Evolutionary conservation across 192 early-diverging fungal species (phyloP), one percentile per base, ranked within the genome.

Genomic region (Diversispora epigaea): DNA sequence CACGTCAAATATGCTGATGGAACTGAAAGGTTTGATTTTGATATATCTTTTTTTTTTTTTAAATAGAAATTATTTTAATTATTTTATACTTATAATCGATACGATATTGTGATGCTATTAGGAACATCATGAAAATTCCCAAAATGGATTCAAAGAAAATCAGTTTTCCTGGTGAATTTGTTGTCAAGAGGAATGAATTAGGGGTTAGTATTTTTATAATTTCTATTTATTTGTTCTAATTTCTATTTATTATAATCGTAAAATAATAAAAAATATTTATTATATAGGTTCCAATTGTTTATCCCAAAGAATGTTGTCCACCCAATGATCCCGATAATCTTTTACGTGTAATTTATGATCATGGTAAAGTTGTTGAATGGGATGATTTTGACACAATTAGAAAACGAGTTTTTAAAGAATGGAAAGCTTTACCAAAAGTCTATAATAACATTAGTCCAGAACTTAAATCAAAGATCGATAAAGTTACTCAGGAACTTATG

Each of bases 101-200:
- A 2, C n/a, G 15, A 6, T n/a, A n/a, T n/a, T n/a, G n/a, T 63
- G 58, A 65, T n/a, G 17, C 4, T 6, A 50, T 47, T 43, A 89
- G 88, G 47, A 89, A 94, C 71, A 89, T 94, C 7, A 96, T 96
- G 94, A 96, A 96, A 80, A 89, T 86, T 50, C 94, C 94, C 22
- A 91, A 91, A 75, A 85, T 86, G 2, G 94, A 90, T 19, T 64
- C 84, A 0, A 79, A 76, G 21, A 96, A 96, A 77, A 83, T 87
- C 47, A 92, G 90, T 78, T 78, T 96, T 43, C 94, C 94, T 2
- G 94, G 94, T 11, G 78, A 82, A 64, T 79, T 91, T 22, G 84
- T 68, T 43, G 87, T 92, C 44, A 21, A 67, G n/a, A 76, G 80
- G 4, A 82, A 87, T 55, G 71, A 76, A 11, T 17, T 80, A 14